These are phyloP conservation scores for Pestalotiopsis sp. DNA, from an alignment of 2,329 filamentous ascomycete species.

Conservation along the genomic window DNA sequence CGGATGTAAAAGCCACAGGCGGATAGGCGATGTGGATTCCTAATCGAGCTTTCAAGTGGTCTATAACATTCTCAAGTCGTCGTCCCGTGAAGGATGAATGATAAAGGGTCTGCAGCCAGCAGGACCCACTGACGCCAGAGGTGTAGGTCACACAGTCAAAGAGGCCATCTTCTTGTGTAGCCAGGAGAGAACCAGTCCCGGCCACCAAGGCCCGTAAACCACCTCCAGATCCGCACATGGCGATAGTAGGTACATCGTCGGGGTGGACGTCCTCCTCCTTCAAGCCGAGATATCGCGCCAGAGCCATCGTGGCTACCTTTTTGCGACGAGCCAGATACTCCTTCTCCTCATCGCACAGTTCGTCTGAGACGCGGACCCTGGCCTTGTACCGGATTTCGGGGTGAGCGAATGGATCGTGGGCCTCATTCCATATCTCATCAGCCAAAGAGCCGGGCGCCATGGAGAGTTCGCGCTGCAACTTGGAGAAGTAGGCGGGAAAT, in stretches of 20 bases:
- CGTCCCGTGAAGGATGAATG: slow-evolving; percentile 75
- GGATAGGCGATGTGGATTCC: slow-evolving; percentile 92
- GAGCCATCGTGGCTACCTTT: slow-evolving; percentile 65
- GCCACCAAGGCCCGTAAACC: slow-evolving; percentile 88
- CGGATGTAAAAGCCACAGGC: slow-evolving; percentile 74
- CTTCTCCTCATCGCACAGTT: slow-evolving; percentile 82
- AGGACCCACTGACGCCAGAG: slow-evolving; percentile 91
- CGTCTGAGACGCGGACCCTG: slow-evolving; percentile 75
- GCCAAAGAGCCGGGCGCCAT: slow-evolving; percentile 86
- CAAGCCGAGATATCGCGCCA: slow-evolving; percentile 81
- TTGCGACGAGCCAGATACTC: slow-evolving; percentile 70
- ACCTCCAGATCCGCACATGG: slow-evolving; percentile 91
- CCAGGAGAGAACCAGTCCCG: slow-evolving; percentile 83
- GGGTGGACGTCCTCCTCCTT: slow-evolving; percentile 81
- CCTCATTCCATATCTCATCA: slow-evolving; percentile 91
- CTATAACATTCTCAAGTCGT: slow-evolving; percentile 68
- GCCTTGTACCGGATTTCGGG: slow-evolving; percentile 86
- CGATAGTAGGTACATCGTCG: slow-evolving; percentile 90
- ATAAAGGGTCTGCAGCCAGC: slow-evolving; percentile 90
- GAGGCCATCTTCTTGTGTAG: slow-evolving; percentile 80
- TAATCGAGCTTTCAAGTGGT: slow-evolving; percentile 83
- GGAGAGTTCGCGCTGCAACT: slow-evolving; percentile 84
- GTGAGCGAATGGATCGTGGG: slow-evolving; percentile 78
- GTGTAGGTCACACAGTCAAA: slow-evolving; percentile 96
- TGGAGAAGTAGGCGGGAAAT: slow-evolving; percentile 74